phyloP scores from a whole-genome alignment of 352 stramenopile genomes.

The Phytophthora citrophthora region DNA sequence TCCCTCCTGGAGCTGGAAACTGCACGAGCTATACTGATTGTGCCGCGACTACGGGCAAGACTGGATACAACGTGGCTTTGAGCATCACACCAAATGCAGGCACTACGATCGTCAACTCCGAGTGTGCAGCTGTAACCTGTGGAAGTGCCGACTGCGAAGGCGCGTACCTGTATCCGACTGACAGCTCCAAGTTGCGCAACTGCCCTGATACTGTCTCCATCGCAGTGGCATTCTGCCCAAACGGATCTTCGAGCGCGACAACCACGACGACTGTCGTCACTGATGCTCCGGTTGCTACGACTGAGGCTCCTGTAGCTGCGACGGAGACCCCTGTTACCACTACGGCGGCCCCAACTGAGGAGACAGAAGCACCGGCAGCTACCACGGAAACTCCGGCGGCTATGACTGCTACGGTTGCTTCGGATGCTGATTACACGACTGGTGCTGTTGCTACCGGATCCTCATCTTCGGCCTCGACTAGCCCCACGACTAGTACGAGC shows the following conservation, averaged over 20 bases:
- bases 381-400: constrained; percentile 17
- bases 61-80: constrained; percentile 71
- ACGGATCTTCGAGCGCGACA: constrained; percentile 21
- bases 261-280: constrained; percentile 13
- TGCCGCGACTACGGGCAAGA: constrained; percentile 51
- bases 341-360: constrained; percentile 8
- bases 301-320: constrained; percentile 2
- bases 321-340: constrained; percentile 8
- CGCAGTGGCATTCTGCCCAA: constrained; percentile 53
- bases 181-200: constrained; percentile 59
- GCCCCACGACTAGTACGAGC: neutral
- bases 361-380: constrained; percentile 9
- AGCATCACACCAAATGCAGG: constrained; percentile 47
- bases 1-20: constrained; percentile 55
- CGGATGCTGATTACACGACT: constrained; percentile 25
- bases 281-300: constrained; percentile 1
- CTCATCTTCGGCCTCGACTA: constrained; percentile 12
- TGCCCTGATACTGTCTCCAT: constrained; percentile 47
- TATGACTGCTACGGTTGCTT: constrained; percentile 15
- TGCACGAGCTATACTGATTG: constrained; percentile 62
- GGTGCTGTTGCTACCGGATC: constrained; percentile 18
- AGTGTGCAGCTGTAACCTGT: constrained; percentile 44
- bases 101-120: constrained; percentile 32
- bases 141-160: constrained; percentile 43
- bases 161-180: constrained; percentile 59